Evolutionary conservation across 495 filamentous ascomycete species (phyloP), one percentile per base, ranked within the genome.

Genomic region (Aspergillus saccharolyticus): DNA sequence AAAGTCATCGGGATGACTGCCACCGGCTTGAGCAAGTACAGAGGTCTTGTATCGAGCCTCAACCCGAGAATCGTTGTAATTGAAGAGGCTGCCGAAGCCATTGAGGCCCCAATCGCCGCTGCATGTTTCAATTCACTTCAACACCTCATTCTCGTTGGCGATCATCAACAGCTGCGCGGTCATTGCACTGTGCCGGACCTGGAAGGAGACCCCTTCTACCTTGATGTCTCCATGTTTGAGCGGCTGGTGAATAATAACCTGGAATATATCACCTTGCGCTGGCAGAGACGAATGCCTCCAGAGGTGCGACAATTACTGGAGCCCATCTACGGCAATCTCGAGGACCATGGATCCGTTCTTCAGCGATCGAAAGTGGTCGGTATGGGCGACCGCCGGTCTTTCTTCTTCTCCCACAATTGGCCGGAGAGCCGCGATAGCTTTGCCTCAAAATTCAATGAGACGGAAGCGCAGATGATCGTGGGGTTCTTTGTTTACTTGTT

Each of bases 21-120:
- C 0, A 91, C 93, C 0, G 94, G 94, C 4, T 67, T 97, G n/a
- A 89, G 85, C 65, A 97, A 97, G 63, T 92, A 94, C 59, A 83
- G 93, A 17, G 83, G 74, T 2, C 73, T 96, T 0, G 70, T 97
- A 20, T 81, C 88, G 14, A 84, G 83, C 21, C 58, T 96, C 17
- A 74, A 82, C 25, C 91, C 94, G 0, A 81, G 72, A 44, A 72
- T 86, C 4, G 70, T 90, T 1, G 60, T 91, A 16, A 83, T 91
- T 52, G 89, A 92, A 74, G 89, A 91, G 73, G 88, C 89, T 18
- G 88, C 86, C 1, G 86, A 91, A 61, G 83, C 81, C 0, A 74
- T 90, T 0, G 89, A 91, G 64, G 85, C 83, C 4, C 82, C 81
- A 2, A 72, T 90, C 46, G 74, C 82, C 30, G 81, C 78, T 2